A percentile compares a stretch with the other conserved stretches of the same genome.
Conservation (phyloP, 1,139 yeast genomes). For the Lodderomyces theae region DNA sequence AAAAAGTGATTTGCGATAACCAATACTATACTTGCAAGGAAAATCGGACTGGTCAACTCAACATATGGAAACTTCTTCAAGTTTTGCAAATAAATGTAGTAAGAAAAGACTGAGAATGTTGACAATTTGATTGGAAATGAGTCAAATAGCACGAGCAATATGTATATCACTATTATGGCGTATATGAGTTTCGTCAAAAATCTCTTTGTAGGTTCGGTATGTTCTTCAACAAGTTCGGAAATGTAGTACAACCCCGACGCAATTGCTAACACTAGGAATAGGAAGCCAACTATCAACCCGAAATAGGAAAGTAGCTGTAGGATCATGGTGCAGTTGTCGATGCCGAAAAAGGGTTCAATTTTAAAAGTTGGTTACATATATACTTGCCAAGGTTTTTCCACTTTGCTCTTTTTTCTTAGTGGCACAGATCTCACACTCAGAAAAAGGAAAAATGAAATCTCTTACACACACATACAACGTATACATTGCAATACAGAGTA, state of each 20-base stretch:
- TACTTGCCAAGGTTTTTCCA: too few relatives aligned
- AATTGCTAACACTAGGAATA: constrained; percentile 54
- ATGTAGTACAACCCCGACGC: constrained; percentile 91
- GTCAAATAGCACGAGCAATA: constrained; percentile 65
- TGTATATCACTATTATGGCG: constrained; percentile 50
- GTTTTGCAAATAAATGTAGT: constrained; percentile 72
- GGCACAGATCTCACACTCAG: too few relatives aligned
- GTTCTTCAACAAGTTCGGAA: constrained; percentile 92
- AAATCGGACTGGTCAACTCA: constrained; percentile 65
- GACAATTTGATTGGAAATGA: constrained; percentile 72
- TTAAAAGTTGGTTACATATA: too few relatives aligned
- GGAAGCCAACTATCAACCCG: constrained; percentile 74
- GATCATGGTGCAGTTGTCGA: constrained; percentile 25
- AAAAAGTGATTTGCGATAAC: constrained; percentile 80
- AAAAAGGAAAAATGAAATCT: too few relatives aligned
- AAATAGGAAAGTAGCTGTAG: constrained; percentile 51
- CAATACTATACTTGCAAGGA: constrained; percentile 66
- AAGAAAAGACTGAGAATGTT: constrained; percentile 63
- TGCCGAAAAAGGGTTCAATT: too few relatives aligned
- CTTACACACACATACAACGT: too few relatives aligned
- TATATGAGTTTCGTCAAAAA: constrained; percentile 63
- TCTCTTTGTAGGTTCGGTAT: constrained; percentile 78
- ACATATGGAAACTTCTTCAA: constrained; percentile 82
- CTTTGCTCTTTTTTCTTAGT: too few relatives aligned
- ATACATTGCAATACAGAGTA: too few relatives aligned